A percentile compares a stretch with the other conserved stretches of the same genome.
Conservation (phyloP, 352 stramenopile species). For the Phytophthora tentaculata region DNA sequence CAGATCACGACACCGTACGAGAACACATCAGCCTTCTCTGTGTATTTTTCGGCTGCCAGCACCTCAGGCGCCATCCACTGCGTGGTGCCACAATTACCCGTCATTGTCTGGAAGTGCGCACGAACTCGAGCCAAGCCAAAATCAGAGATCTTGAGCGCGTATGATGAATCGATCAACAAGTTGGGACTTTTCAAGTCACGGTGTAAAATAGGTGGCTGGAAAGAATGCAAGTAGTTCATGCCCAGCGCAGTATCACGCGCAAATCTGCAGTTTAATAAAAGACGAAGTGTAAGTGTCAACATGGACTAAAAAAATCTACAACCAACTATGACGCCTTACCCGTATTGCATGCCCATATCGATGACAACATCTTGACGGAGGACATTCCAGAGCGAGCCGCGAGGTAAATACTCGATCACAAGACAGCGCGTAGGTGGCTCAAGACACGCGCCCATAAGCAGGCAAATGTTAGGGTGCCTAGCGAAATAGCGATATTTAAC, state of each 20-base stretch:
- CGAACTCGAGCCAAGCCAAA: conserved; percentile 85
- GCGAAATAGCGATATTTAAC: neutral
- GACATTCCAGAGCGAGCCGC: conserved; percentile 88
- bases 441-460: conserved; percentile 84
- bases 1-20: conserved; percentile 88
- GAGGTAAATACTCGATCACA: conserved; percentile 87
- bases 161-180: conserved; percentile 78
- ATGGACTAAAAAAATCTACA: too few species aligned
- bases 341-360: conserved; percentile 71
- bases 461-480: conserved; percentile 88
- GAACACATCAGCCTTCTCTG: conserved; percentile 89
- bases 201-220: conserved; percentile 87
- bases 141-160: conserved; percentile 90
- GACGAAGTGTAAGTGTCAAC: neutral
- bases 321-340: conserved; percentile 40
- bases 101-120: conserved; percentile 90
- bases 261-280: conserved; percentile 47
- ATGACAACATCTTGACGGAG: conserved; percentile 79
- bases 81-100: conserved; percentile 84
- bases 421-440: conserved; percentile 81
- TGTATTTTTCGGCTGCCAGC: conserved; percentile 85
- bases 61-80: conserved; percentile 91
- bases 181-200: conserved; percentile 90
- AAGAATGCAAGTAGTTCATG: conserved; percentile 91
- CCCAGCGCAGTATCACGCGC: conserved; percentile 80